A percentile compares a stretch with the other conserved stretches of the same genome.
Conservation (phyloP, 768 basidiomycete species). For the Boletus sp. region DNA sequence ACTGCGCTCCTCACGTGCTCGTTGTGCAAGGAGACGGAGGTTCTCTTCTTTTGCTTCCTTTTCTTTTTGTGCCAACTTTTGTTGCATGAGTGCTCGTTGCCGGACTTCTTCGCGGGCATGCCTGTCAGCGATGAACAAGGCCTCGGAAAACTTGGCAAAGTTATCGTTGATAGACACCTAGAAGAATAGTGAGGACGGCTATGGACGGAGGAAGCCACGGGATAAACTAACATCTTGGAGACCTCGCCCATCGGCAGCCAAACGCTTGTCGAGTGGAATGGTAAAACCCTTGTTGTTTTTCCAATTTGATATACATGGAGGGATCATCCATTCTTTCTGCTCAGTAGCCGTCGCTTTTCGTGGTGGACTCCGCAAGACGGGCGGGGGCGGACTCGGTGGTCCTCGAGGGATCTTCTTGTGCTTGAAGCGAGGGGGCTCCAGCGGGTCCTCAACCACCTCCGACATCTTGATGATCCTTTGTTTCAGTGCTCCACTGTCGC, state of each 20-base stretch:
- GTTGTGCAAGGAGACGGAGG: constrained; percentile 88
- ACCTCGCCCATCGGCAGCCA: constrained; percentile 97
- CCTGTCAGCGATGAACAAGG: constrained; percentile 91
- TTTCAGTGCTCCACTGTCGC: constrained; percentile 57
- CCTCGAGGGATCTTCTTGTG: constrained; percentile 98
- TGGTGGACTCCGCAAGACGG: constrained; percentile 92
- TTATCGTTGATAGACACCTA: constrained; percentile 98
- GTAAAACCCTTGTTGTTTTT: constrained; percentile 99
- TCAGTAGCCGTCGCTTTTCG: constrained; percentile 94
- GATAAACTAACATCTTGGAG: constrained; percentile 81
- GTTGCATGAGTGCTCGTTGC: constrained; percentile 95
- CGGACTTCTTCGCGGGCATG: constrained; percentile 98
- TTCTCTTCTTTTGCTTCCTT: constrained; percentile 95
- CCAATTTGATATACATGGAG: constrained; percentile 99
- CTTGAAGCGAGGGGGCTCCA: constrained; percentile 97
- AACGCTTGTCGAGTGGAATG: constrained; percentile 94
- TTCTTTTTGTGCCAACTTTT: constrained; percentile 97
- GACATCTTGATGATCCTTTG: constrained; percentile 99
- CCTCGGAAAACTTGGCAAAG: constrained; percentile 98
- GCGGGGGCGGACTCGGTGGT: constrained; percentile 94
- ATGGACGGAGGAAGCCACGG: not conserved
- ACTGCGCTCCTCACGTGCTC: constrained; percentile 90
- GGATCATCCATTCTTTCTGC: constrained; percentile 99
- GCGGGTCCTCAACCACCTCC: constrained; percentile 93
- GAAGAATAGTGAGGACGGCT: not conserved